phyloP scores from a whole-genome alignment of 2,329 filamentous ascomycete genomes.

The Ophiosphaerella herpotricha region DNA sequence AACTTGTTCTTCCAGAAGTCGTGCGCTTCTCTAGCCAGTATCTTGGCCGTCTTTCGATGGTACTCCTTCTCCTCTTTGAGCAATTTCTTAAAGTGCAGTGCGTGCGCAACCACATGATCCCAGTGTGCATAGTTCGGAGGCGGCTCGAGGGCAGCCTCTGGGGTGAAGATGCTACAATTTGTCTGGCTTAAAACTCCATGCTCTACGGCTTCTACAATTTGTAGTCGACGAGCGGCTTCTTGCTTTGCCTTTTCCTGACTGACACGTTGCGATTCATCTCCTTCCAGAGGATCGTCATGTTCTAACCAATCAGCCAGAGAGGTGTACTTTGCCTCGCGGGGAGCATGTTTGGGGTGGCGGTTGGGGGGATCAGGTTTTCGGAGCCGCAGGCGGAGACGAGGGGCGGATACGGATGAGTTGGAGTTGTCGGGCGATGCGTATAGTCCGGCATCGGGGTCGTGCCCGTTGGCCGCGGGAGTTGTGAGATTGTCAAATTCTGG shows the following conservation, averaged over 20 bases:
- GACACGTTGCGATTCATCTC: slow-evolving; percentile 46
- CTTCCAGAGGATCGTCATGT: slow-evolving; percentile 54
- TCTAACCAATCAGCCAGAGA: slow-evolving; percentile 69
- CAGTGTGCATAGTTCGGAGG: slow-evolving; percentile 81
- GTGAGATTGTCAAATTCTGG: slow-evolving; percentile 12
- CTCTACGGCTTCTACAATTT: slow-evolving; percentile 73
- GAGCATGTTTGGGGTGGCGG: slow-evolving; percentile 57
- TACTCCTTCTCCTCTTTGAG: slow-evolving; percentile 77
- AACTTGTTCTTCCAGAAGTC: slow-evolving; percentile 76
- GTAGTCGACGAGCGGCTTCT: slow-evolving; percentile 72
- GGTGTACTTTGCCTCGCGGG: slow-evolving; percentile 51
- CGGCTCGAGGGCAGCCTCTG: slow-evolving; percentile 74
- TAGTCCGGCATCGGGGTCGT: slow-evolving; percentile 26
- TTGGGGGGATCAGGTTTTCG: slow-evolving; percentile 56
- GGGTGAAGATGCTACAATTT: slow-evolving; percentile 72
- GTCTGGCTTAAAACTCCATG: slow-evolving; percentile 76
- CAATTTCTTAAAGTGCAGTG: slow-evolving; percentile 77
- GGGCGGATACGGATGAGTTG: slow-evolving; percentile 25
- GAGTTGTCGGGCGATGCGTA: slow-evolving; percentile 25
- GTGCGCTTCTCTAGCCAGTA: slow-evolving; percentile 75
- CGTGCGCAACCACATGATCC: slow-evolving; percentile 82
- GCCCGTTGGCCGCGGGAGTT: slow-evolving; percentile 16
- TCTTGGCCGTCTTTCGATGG: slow-evolving; percentile 78
- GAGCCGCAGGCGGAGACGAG: slow-evolving; percentile 55
- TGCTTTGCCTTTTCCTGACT: slow-evolving; percentile 45